Evolutionary conservation across 495 filamentous ascomycete species (phyloP).

Genomic region (Glutinoglossum americanum): DNA sequence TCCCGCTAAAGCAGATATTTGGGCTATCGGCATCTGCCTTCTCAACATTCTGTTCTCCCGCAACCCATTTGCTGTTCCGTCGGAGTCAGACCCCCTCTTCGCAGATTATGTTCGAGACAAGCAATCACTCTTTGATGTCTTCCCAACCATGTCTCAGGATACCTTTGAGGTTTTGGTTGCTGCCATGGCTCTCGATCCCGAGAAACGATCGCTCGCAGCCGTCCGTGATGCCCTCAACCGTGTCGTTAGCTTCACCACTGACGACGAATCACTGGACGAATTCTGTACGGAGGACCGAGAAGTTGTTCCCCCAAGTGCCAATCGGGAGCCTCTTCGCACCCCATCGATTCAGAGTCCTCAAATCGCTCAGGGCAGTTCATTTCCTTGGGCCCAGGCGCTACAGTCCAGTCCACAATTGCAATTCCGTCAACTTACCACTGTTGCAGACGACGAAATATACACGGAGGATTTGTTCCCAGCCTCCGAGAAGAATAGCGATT

Average conservation of each 20-base stretch:
- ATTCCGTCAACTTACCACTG: conserved; percentile 66
- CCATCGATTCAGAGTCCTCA: conserved; percentile 83
- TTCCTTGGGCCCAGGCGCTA: conserved; percentile 88
- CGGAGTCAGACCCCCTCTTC: conserved; percentile 70
- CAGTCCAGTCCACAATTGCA: conserved; percentile 33
- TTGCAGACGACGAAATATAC: conserved; percentile 57
- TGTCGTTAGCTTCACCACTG: conserved; percentile 79
- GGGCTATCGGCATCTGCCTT: conserved; percentile 89
- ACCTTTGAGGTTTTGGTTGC: conserved; percentile 81
- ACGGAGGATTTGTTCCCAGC: conserved; percentile 76
- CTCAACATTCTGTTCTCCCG: conserved; percentile 89
- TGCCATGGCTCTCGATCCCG: conserved; percentile 74
- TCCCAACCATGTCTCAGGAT: conserved; percentile 94
- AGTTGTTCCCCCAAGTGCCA: conserved; percentile 52
- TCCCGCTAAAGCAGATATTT: conserved; percentile 82
- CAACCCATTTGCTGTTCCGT: conserved; percentile 81
- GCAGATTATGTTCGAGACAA: conserved; percentile 78
- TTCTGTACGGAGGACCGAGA: conserved; percentile 72
- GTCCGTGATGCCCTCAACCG: conserved; percentile 56
- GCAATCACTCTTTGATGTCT: conserved; percentile 92
- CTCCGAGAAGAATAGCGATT: conserved; percentile 35
- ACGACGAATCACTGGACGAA: conserved; percentile 76
- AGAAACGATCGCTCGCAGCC: conserved; percentile 59
- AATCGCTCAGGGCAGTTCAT: conserved; percentile 54
- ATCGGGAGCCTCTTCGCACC: conserved; percentile 87